Base-by-base conservation (phyloP, 2,329 filamentous ascomycete genomes). In the Leptographium radiaticola region DNA sequence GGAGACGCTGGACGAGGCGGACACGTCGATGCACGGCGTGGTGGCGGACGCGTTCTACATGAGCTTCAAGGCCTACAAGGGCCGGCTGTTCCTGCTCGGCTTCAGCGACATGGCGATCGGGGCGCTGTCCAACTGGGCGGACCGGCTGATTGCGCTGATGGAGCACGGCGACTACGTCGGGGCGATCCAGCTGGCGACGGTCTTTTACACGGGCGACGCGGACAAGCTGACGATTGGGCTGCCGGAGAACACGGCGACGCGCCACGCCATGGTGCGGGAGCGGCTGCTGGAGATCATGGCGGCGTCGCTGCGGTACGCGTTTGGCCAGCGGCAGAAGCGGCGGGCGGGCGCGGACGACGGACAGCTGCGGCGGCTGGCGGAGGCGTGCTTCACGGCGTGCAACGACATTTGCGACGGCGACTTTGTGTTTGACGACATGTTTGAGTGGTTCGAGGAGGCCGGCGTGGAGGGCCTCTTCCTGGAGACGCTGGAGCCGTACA, bases 41-140 rank as follows among this genome's bases (percentile, higher is more conserved):
- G 88, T 97, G 49, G 91, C 91, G 9, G 93, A 98, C 73, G 93
- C 90, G 0, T 98, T 96, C 62, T 91, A 91, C 65, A 97, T 97
- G 89, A 96, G 91, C 67, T 91, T 97, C 69, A 89, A 87, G 63
- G 80, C 89, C 4, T 98, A 97, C 70, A 98, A 97, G 67, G 90
- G 93, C 6, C 81, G 91, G 34, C 75, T 96, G 39, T 98, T 98
- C 64, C 71, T 97, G 5, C 75, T 98, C 10, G 90, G 93, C n/a
- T 90, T 91, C 70, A 93, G 91, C 63, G 91, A 97, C 64, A 74
- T 96, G 43, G 88, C 89, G 0, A 87, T 97, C 49, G 93, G 93
- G 2, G 87, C 86, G 6, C 70, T 98, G 38, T 97, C 93, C 0
- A 98, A 98, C 61, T 98, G 93, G 93, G 91, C 93, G 2, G 93